Evolutionary conservation across 106 monocot species (phyloP).

Genomic region (Dioscorea dumetorum): DNA sequence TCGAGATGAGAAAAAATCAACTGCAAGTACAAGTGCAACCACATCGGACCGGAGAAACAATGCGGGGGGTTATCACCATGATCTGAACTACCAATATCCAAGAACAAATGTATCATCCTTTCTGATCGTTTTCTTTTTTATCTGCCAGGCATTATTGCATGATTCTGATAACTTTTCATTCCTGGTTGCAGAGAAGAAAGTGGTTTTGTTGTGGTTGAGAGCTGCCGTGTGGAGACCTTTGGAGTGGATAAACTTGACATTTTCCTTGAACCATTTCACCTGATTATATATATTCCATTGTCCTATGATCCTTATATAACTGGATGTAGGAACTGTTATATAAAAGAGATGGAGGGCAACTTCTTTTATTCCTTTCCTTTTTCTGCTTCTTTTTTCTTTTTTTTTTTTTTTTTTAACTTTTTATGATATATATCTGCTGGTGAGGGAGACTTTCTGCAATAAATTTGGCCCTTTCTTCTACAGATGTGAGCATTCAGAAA

Average conservation of each 20-base stretch:
- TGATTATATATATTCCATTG: slow-evolving; percentile 1
- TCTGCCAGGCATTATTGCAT: neutral
- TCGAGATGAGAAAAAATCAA: slow-evolving; percentile 69
- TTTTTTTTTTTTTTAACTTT: no score
- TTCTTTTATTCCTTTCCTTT: no score
- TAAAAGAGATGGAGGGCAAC: no score
- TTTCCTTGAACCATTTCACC: no score
- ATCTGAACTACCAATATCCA: slow-evolving; percentile 22
- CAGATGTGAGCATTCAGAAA: no score
- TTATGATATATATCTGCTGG: no score
- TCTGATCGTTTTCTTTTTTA: neutral
- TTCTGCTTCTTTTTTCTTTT: no score
- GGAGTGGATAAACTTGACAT: neutral
- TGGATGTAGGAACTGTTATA: slow-evolving; percentile 1
- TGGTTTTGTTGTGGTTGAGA: slow-evolving; percentile 65
- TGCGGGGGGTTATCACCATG: slow-evolving; percentile 11
- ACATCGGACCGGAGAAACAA: slow-evolving; percentile 9
- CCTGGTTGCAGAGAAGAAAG: slow-evolving; percentile 34
- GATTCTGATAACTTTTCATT: neutral
- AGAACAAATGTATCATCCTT: slow-evolving; percentile 36
- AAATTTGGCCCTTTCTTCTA: no score
- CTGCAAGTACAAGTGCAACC: neutral
- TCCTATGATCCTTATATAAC: slow-evolving; percentile 4
- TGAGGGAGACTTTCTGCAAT: no score
- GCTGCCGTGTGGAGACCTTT: neutral